Evolutionary conservation across 129 eudicot species (phyloP), one percentile per base, ranked within the genome.

Genomic region (Artemisia argyi): DNA sequence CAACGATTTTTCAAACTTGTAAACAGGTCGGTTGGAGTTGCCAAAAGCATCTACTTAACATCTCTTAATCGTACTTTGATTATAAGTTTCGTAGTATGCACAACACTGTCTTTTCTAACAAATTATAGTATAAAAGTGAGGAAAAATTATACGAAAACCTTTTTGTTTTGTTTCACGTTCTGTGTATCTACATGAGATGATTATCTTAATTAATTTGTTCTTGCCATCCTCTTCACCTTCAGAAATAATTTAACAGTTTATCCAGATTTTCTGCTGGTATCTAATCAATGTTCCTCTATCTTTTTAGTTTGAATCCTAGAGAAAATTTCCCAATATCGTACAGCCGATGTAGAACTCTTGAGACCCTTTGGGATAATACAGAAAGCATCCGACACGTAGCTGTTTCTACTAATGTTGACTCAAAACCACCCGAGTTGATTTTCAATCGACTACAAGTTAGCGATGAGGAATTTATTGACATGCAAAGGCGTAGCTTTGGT

Each of bases 401-500:
- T 78, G 77, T 71, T 71, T 73, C 73, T 52, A 64, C 72, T 63
- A 53, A 78, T 9, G 81, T 71, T 13, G 77, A 71, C 59, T 71
- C 72, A 55, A 71, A 70, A 55, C 61, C 54, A 48, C 81, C 81
- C 54, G 73, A 63, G 71, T 54, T 78, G 51, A 71, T 53, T 62
- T 78, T 78, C 54, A 64, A 47, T 54, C 76, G 81, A 58, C 81
- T 78, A 53, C 81, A 78, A 24, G 72, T 78, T 51, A 63, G 76
- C 12, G 81, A 78, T 71, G 77, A 78, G 26, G 81, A 78, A 71
- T 78, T 49, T 46, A 50, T 55, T 46, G 76, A 65, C 60, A 71
- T 75, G 61, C 81, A 77, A 74, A 81, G 48, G 69, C 82, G 83
- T 56, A 68, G 79, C 39, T 89, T 89, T 84, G 92, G 88, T 28